A percentile compares a stretch with the other conserved stretches of the same genome.
phyloP scores from a whole-genome alignment of 139 green algal genomes.

The Haematococcus sp. region DNA sequence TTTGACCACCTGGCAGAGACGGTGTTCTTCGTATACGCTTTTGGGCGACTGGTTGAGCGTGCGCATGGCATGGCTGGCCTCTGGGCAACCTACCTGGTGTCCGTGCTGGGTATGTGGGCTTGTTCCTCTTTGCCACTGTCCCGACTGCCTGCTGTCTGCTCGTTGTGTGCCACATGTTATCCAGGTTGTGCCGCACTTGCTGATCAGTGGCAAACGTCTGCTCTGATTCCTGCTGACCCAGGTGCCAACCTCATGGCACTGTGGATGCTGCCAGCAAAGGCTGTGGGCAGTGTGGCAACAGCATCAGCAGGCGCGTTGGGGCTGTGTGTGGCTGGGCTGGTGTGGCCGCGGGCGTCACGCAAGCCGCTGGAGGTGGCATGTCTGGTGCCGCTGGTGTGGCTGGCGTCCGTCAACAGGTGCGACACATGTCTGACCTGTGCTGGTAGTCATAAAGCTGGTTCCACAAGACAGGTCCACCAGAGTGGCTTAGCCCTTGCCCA shows the following conservation, averaged over 20 bases:
- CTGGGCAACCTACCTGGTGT: constrained; percentile 20
- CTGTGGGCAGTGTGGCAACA: background rate
- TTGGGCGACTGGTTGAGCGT: constrained; percentile 32
- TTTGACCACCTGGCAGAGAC: constrained; percentile 19
- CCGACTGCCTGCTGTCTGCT: no score
- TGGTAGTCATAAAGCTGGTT: no score
- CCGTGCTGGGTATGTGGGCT: constrained; percentile 15
- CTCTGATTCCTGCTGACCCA: background rate
- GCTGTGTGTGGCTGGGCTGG: constrained; percentile 60
- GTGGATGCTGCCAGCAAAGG: constrained; percentile 28
- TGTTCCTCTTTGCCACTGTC: no score
- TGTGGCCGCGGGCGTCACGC: constrained; percentile 44
- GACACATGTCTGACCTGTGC: no score
- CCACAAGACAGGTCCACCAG: no score
- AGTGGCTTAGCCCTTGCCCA: no score
- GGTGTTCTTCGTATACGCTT: constrained; percentile 31
- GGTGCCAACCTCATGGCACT: constrained; percentile 13
- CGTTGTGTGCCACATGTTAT: no score
- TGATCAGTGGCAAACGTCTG: no score
- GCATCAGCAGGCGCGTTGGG: constrained; percentile 14
- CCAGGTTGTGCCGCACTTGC: no score
- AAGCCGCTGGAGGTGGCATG: constrained; percentile 48
- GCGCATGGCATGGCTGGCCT: constrained; percentile 12
- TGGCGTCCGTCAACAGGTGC: constrained; percentile 45
- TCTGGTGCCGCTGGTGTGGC: constrained; percentile 64